A percentile compares a stretch with the other conserved stretches of the same genome.
These are phyloP conservation scores for Moringa oleifera DNA, from an alignment of 345 rosid genomes.

Conservation along the genomic window DNA sequence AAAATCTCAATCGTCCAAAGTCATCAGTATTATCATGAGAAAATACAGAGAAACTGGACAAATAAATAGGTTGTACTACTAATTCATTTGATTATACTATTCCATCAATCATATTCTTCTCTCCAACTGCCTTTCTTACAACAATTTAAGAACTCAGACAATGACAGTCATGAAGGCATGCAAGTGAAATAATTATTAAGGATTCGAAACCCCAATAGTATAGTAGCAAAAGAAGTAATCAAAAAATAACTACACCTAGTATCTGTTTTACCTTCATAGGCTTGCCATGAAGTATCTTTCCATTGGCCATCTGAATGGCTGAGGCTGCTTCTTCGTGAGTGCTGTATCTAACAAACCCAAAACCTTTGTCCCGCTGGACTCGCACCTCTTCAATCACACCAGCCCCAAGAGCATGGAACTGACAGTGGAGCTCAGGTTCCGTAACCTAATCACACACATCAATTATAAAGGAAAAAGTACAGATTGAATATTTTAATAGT, in stretches of 20 bases:
- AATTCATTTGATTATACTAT: too few species aligned
- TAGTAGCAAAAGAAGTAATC: too few species aligned
- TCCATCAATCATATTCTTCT: too few species aligned
- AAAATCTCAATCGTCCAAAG: not conserved
- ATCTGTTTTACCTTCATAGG: slow-evolving; percentile 33
- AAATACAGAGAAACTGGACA: too few species aligned
- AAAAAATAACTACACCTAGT: too few species aligned
- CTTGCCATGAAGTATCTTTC: slow-evolving; percentile 36
- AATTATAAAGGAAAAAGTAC: slow-evolving; percentile 1
- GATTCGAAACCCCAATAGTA: too few species aligned
- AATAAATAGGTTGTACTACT: too few species aligned
- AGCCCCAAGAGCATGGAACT: slow-evolving; percentile 45
- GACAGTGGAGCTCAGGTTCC: slow-evolving; percentile 46
- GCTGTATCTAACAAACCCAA: slow-evolving; percentile 48
- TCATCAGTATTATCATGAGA: too few species aligned
- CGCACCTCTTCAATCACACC: slow-evolving; percentile 49
- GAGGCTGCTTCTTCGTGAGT: slow-evolving; percentile 44
- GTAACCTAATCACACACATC: slow-evolving; percentile 25
- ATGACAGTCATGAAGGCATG: too few species aligned
- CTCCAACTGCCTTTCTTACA: too few species aligned
- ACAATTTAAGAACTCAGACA: too few species aligned
- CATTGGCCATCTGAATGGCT: slow-evolving; percentile 39
- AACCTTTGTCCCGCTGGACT: slow-evolving; percentile 51
- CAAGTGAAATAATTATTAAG: too few species aligned
- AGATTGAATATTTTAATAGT: not conserved